phyloP scores from a whole-genome alignment of 441 rosid genomes.

The Manihot esculenta region DNA sequence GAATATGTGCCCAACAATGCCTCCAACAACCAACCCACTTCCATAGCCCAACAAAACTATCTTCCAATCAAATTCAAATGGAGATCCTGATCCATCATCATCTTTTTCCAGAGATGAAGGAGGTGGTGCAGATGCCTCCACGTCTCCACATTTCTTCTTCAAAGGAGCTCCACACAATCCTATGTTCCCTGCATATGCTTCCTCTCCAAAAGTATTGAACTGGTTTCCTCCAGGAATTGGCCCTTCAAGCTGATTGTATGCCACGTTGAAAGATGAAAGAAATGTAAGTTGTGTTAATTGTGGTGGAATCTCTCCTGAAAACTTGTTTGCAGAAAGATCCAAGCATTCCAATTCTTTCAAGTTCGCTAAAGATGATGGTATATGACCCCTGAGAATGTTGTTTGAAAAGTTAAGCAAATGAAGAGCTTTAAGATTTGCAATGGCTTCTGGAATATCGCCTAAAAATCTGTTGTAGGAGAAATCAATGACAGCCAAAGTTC shows the following conservation, averaged over 20 bases:
- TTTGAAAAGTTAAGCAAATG: neutral
- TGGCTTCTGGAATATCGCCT: neutral
- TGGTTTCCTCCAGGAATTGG: constrained; percentile 6
- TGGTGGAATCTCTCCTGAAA: neutral
- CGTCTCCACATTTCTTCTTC: neutral
- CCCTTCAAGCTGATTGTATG: constrained; percentile 6
- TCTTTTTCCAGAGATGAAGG: neutral
- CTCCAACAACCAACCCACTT: neutral
- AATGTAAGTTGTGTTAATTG: neutral
- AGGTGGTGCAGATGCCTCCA: neutral
- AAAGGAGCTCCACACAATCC: constrained; percentile 6
- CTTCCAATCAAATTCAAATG: constrained; percentile 7
- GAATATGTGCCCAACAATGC: constrained; percentile 2
- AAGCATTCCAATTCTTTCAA: neutral
- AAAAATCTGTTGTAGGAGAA: neutral
- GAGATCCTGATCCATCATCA: neutral
- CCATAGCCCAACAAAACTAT: constrained; percentile 8
- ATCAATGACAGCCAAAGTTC: neutral
- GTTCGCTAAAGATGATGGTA: neutral
- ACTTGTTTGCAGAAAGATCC: neutral
- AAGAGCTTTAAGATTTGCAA: neutral
- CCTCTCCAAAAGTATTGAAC: neutral
- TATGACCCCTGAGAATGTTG: constrained; percentile 4
- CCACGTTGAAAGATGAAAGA: neutral
- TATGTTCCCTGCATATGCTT: neutral